Evolutionary conservation across 2,329 filamentous ascomycete genomes (phyloP).

Genomic region (Hymenoscyphus infarciens): DNA sequence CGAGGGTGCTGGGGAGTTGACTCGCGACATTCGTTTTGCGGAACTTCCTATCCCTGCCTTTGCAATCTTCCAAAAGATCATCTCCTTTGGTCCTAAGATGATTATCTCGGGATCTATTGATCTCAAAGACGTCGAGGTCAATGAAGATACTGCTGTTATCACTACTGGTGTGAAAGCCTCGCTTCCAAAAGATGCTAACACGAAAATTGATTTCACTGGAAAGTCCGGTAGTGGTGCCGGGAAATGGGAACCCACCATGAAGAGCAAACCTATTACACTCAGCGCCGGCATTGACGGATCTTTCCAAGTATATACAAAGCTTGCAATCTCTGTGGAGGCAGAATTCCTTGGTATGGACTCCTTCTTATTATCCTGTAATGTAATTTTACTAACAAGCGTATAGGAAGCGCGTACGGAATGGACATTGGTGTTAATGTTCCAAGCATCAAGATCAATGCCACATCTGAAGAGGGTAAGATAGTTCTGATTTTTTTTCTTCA

Average conservation of each 20-base stretch:
- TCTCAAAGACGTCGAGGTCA: not conserved
- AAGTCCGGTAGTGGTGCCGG: not conserved
- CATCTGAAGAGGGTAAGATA: not conserved
- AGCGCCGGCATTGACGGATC: not conserved
- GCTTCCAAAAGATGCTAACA: not conserved
- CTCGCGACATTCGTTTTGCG: not conserved
- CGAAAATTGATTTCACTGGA: constrained; percentile 3
- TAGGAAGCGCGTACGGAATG: constrained; percentile 1
- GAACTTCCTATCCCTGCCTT: constrained; percentile 4
- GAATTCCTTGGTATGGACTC: constrained; percentile 4
- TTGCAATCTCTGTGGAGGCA: constrained; percentile 3
- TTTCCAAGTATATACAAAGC: constrained; percentile 1
- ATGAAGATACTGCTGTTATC: not conserved
- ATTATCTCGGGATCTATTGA: not conserved
- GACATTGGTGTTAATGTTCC: constrained; percentile 1
- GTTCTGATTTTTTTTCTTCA: not conserved
- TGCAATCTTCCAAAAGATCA: constrained; percentile 5
- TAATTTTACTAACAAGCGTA: not conserved
- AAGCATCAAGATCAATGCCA: constrained; percentile 1
- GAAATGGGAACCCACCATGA: not conserved
- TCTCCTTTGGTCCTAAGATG: constrained; percentile 7
- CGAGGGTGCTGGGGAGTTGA: not conserved
- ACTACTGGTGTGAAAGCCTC: not conserved
- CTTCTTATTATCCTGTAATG: not conserved
- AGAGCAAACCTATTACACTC: constrained; percentile 1